Evolutionary conservation across 768 basidiomycete genomes (phyloP).

Genomic region (Pholiota conissans): DNA sequence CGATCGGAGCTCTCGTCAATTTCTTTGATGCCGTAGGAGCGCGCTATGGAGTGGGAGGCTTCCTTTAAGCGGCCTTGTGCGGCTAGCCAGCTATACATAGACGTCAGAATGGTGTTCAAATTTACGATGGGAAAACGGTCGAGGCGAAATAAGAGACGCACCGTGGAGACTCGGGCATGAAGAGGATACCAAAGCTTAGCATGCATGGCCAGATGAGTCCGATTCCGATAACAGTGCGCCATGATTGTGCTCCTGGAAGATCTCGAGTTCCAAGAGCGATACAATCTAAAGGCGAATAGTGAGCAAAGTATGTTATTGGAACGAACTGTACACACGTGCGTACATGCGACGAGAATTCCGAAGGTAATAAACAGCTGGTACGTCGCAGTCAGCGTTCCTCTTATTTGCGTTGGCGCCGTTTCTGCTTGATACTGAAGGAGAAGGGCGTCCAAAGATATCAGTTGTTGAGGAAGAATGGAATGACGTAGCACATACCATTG

Average conservation of each 20-base stretch:
- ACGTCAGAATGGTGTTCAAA: background rate
- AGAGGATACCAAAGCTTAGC: slow-evolving; percentile 62
- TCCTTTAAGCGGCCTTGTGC: slow-evolving; percentile 45
- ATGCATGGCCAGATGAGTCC: slow-evolving; percentile 64
- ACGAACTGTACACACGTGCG: slow-evolving; percentile 16
- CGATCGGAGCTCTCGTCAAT: slow-evolving; percentile 38
- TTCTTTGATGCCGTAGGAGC: slow-evolving; percentile 45
- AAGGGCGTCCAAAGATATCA: slow-evolving; percentile 1
- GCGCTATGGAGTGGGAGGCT: slow-evolving; percentile 47
- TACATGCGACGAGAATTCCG: slow-evolving; percentile 68
- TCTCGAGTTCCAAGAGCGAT: slow-evolving; percentile 68
- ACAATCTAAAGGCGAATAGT: slow-evolving; percentile 39
- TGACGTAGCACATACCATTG: slow-evolving; percentile 51
- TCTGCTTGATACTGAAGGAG: slow-evolving; percentile 61
- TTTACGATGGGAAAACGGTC: slow-evolving; percentile 1
- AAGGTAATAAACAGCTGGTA: slow-evolving; percentile 69
- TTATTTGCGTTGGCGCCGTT: slow-evolving; percentile 69
- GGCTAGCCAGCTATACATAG: slow-evolving; percentile 51
- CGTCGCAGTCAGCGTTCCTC: slow-evolving; percentile 65
- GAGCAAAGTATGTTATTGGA: background rate
- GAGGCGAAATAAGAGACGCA: slow-evolving; percentile 18
- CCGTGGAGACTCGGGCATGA: slow-evolving; percentile 70
- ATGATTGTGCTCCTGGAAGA: slow-evolving; percentile 46
- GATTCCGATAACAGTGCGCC: slow-evolving; percentile 64
- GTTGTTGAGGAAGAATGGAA: background rate